Conservation (phyloP, 352 stramenopile species). For the Aphanomyces stellatus region DNA sequence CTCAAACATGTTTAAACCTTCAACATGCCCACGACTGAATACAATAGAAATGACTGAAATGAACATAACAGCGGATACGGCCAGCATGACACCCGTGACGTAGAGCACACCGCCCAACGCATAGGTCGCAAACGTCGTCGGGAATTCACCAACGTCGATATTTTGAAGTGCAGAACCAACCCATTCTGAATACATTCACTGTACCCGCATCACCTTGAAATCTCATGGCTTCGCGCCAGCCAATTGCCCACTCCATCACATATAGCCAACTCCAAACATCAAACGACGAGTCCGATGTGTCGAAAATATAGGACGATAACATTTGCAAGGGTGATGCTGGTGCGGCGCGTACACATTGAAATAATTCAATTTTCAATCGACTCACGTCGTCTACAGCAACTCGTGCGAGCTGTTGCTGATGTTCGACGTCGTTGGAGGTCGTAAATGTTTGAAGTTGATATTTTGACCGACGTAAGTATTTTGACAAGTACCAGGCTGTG, state of each 20-base stretch:
- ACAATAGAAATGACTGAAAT: neutral
- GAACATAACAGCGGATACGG: too few species aligned
- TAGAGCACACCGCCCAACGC: neutral
- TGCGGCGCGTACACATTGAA: neutral
- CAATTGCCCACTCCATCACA: neutral
- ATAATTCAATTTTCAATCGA: neutral
- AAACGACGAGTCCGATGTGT: neutral
- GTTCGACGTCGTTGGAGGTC: neutral
- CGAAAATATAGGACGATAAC: neutral
- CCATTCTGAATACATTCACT: neutral
- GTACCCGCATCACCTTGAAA: neutral
- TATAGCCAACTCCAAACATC: neutral
- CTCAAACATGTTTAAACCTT: neutral
- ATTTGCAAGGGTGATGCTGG: neutral
- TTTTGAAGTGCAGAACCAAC: neutral
- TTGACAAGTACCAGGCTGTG: neutral
- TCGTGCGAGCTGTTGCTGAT: neutral
- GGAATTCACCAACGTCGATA: neutral
- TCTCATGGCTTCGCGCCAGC: neutral
- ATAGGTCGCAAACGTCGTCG: neutral
- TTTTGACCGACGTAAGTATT: neutral
- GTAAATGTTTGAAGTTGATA: too few species aligned
- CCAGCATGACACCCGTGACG: neutral
- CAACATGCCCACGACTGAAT: neutral
- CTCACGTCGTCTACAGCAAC: neutral